Percentiles rank a stretch among this genome's conserved stretches.
Conservation (phyloP, 2,329 filamentous ascomycete species). For the Pseudogymnoascus sp. region DNA sequence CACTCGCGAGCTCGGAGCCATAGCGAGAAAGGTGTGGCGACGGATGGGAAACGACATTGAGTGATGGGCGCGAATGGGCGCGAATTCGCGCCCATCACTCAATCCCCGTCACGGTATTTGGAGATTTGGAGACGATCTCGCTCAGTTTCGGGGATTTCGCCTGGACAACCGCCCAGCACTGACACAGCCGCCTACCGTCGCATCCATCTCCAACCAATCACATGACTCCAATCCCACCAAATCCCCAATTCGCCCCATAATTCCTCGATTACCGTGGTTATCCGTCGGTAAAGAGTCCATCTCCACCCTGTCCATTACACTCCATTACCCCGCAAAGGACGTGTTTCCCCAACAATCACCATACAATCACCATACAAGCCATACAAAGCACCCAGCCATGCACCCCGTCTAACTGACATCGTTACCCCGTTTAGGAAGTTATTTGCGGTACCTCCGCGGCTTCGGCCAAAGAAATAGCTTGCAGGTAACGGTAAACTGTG, state of each 20-base stretch:
- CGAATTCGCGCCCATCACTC: not conserved
- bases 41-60: too few species aligned
- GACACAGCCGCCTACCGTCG: not conserved
- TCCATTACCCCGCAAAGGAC: constrained; percentile 4
- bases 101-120: not conserved
- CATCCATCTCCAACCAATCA: not conserved
- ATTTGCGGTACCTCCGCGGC: not conserved
- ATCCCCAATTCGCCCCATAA: constrained; percentile 1
- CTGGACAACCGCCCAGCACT: not conserved
- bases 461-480: not conserved
- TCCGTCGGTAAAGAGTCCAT: constrained; percentile 7
- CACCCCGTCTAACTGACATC: constrained; percentile 5
- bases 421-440: not conserved
- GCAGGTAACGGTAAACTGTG: not conserved
- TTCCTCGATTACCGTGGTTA: constrained; percentile 2
- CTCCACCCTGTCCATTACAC: not conserved
- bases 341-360: constrained; percentile 1
- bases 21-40: too few species aligned
- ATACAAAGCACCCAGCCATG: not conserved
- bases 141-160: constrained; percentile 8
- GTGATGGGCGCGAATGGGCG: too few species aligned
- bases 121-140: constrained; percentile 4
- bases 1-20: too few species aligned
- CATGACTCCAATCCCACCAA: not conserved
- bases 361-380: not conserved